phyloP scores from a whole-genome alignment of 2,329 filamentous ascomycete genomes.

The Elsinoe necatrix region DNA sequence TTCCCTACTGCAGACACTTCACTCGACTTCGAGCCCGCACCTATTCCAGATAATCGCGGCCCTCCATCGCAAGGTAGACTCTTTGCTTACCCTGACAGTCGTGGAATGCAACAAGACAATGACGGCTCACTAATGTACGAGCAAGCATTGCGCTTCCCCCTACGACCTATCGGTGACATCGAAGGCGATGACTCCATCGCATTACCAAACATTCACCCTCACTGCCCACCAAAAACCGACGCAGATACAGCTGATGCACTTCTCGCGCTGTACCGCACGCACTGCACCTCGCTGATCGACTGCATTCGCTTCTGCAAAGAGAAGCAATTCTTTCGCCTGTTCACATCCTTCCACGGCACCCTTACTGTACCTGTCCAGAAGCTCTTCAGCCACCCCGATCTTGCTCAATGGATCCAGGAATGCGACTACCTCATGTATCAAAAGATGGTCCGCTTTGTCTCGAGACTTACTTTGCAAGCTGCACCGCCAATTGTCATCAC shows the following conservation, averaged over 20 bases:
- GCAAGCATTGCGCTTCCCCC: slow-evolving; percentile 56
- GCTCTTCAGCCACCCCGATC: slow-evolving; percentile 68
- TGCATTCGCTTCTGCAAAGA: slow-evolving; percentile 94
- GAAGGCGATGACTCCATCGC: slow-evolving; percentile 62
- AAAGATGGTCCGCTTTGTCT: slow-evolving; percentile 88
- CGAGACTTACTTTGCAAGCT: slow-evolving; percentile 81
- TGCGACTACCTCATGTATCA: slow-evolving; percentile 95
- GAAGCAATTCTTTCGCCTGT: slow-evolving; percentile 91
- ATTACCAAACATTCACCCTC: slow-evolving; percentile 78
- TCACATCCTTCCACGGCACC: slow-evolving; percentile 90
- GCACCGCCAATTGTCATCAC: slow-evolving; percentile 81
- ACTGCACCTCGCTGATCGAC: slow-evolving; percentile 91
- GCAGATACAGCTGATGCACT: slow-evolving; percentile 78
- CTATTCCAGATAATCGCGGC: slow-evolving; percentile 26
- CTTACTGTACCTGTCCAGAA: slow-evolving; percentile 96
- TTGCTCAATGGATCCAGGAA: slow-evolving; percentile 89
- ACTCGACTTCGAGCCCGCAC: slow-evolving; percentile 25
- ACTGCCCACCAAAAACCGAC: slow-evolving; percentile 74
- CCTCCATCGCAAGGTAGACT: slow-evolving; percentile 37
- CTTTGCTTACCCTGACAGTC: slow-evolving; percentile 39
- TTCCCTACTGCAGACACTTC: slow-evolving; percentile 33
- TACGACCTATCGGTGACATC: slow-evolving; percentile 47
- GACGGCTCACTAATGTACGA: slow-evolving; percentile 46
- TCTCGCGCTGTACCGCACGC: slow-evolving; percentile 79
- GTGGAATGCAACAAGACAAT: slow-evolving; percentile 34